Base-by-base conservation (phyloP, 257 asterid species). In the Linaria vulgaris region DNA sequence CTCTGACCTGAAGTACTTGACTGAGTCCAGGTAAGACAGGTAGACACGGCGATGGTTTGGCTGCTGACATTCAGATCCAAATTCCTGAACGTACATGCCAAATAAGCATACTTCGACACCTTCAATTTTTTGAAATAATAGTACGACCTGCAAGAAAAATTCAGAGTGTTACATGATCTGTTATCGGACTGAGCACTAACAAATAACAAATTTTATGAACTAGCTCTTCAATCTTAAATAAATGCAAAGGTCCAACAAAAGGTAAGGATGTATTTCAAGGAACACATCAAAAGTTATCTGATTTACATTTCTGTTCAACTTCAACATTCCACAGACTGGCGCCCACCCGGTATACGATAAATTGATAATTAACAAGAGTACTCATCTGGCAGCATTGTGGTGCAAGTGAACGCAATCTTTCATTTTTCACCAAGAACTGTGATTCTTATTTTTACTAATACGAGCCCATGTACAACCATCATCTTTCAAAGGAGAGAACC, bases 41-140 rank as follows among this genome's bases (percentile, higher is more conserved):
- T 90, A 90, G 72, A 90, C 99, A 37, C 95, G 86, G 14, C 97
- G 88, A 76, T 90, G 96, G 83, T 94, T 94, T 64, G 99, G 97
- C 67, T 90, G 95, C 72, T 68, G 82, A 64, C 96, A 87, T 77
- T 94, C 97, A 34, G 99, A 80, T 71, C 97, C 99, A 66, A 90
- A 94, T 83, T 94, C 99, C 82, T 94, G 99, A 67, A 94, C 95
- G 55, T 87, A 94, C 99, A 94, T 90, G 73, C 97, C 99, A 69
- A 90, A 94, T 50, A 94, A 79, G 83, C 99, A 94, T 41, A 94
- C 97, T 80, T 90, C 99, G 48, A 94, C 97, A 41, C 97, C 99
- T 85, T 90, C 97, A 69, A 94, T 90, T 76, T 80, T 90, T 74
- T 94, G 99, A 78, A 94, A 94, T 72, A 90, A 79, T 62, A 94